Base-by-base conservation (phyloP, 2,329 filamentous ascomycete species). In the Cercospora citrullina region DNA sequence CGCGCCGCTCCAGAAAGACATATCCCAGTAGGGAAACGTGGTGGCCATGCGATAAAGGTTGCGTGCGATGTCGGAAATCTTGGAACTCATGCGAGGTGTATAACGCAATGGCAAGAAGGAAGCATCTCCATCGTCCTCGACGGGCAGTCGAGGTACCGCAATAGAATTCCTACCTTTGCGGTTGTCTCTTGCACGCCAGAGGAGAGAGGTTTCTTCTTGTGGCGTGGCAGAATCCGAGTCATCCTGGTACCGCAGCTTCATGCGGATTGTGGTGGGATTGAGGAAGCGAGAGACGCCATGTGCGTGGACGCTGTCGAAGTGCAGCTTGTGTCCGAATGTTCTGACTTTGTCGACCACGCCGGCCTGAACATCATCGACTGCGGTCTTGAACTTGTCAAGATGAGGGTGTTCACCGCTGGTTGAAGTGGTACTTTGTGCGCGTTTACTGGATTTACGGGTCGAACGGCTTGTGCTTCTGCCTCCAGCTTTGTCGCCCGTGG, bases 11-110 rank as follows among this genome's bases (percentile, higher is more conserved):
- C 74, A 75, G 66, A 74, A 76, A 8, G 74, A 72, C 74, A 76
- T 74, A 55, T 77, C 74, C 73, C 75, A 74, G 59, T 76, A 75
- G 5, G 75, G 71, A 67, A 77, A 75, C 10, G 71, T 74, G 12
- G 70, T 72, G 26, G 70, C 60, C 75, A 76, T 77, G 1, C 55
- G 64, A 33, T 62, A 64, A 18, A 75, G 26, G 21, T 62, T 67
- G 5, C 21, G 63, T 3, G 60, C 67, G 39, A 71, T 69, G 28
- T 69, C 60, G 26, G 61, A 59, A 31, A 67, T 10, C 31, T 63
- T 69, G 4, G 61, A 53, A 12, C 53, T 67, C 57, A 71, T 63
- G 4, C 63, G 61, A 51, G 69, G 69, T 4, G 68, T 72, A 18
- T 66, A 72, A 4, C 65, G 48, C 63, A 69, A 48, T 1, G 70